Conservation (phyloP, 1,284 basidiomycete genomes). For the Ustilago cynodontis region DNA sequence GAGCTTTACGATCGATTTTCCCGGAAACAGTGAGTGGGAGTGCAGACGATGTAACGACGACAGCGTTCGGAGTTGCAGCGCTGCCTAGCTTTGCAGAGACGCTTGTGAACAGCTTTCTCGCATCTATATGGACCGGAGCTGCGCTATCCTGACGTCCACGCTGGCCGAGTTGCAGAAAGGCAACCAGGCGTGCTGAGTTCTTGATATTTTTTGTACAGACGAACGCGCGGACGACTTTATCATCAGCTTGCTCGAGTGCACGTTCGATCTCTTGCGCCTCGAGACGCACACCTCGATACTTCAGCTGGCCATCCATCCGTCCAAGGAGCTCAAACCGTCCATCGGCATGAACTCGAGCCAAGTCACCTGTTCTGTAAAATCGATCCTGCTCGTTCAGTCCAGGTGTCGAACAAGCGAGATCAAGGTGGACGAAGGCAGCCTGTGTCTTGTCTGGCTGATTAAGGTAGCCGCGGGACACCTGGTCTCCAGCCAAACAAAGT, state of each 20-base stretch:
- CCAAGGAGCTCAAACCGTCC: neutral
- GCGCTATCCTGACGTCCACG: neutral
- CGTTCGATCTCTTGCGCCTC: neutral
- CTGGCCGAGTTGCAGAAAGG: neutral
- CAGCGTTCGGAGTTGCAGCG: neutral
- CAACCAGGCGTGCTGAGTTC: neutral
- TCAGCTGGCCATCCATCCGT: neutral
- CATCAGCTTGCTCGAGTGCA: neutral
- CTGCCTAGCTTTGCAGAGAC: neutral
- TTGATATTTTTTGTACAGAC: neutral
- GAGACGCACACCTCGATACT: neutral
- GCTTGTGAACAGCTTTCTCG: neutral
- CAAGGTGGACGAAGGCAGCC: neutral
- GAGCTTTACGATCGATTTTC: neutral
- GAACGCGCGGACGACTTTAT: neutral
- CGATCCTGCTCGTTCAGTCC: neutral
- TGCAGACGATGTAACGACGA: neutral
- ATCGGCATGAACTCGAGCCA: neutral
- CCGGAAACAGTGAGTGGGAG: neutral
- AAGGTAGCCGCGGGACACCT: neutral
- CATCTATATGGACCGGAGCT: neutral
- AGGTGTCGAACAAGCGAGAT: neutral
- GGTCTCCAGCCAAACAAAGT: neutral
- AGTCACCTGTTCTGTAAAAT: neutral
- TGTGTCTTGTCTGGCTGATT: neutral